Evolutionary conservation across 331 rosid species (phyloP), one percentile per base, ranked within the genome.

Genomic region (Prunus yedoensis): DNA sequence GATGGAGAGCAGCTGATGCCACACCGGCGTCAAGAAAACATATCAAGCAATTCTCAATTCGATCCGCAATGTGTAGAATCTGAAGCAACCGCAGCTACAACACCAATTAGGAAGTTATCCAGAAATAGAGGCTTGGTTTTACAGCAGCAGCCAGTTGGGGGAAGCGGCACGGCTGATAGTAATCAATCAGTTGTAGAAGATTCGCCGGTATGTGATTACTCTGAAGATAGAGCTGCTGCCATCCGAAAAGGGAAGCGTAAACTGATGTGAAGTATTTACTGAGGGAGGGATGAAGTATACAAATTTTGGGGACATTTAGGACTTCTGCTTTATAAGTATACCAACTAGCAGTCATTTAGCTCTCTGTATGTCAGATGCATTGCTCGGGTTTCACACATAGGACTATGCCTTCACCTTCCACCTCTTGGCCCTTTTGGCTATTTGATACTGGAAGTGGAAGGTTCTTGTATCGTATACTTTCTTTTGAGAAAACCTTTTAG

Each of bases 1-100:
- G 78, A 45, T n/a, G 96, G 91, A 5, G 83, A 83, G 63, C 97
- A 88, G 83, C 78, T 89, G 62, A 93, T 93, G 96, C 91, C 92
- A 2, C 78, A 75, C 68, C 82, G 98, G 83, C 46, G n/a, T 25
- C 20, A 58, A 71, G n/a, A 53, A 68, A 27, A 79, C 20, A 46
- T 83, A 75, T 4, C 57, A n/a, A 75, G 21, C 21, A 15, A 58
- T 52, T 35, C 10, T 65, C 73, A 61, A 64, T 54, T 9, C 4
- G 63, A 64, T 47, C 41, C 56, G 23, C 49, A 35, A 10, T 70
- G 51, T 18, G 70, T 60, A 5, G 27, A 77, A 71, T 83, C 84
- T 47, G 83, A 69, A 11, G 50, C 77, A 51, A 66, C 79, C 43
- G 61, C 66, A 61, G 75, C 86, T 15, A 77, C 87, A 1, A 91